Evolutionary conservation across 306 rosid genomes (phyloP), one percentile per base, ranked within the genome.

Genomic region (Erythrophleum fordii): DNA sequence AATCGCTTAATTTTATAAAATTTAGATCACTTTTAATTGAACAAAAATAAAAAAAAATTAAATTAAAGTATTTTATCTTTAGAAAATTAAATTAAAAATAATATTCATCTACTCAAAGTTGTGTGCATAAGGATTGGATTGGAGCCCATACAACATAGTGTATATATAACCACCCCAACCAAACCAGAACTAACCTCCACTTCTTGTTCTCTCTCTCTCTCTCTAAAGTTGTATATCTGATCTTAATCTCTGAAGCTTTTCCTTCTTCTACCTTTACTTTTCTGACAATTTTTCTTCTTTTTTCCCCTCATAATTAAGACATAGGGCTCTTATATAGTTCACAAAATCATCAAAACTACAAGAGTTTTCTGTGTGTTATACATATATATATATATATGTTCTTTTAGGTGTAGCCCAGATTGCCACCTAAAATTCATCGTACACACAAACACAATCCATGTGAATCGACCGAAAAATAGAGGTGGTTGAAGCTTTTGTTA

Each of bases 121-220:
- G 59, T 20, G 26, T n/a, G 8, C 6, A 6, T 10, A 22, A 56
- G 31, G 7, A 26, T 26, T 5, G 31, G 7, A 26, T 26, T 5
- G 39, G 72, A 69, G 39, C n/a, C 7, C 72, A 45, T 44, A 44
- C 20, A 53, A 71, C 75, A 41, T 79, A 34, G 59, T 77, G 82
- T 62, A 73, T 82, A 56, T 85, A 79, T 90, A 76, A 79, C 17
- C 49, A 83, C 89, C 89, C 79, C 78, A 58, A 83, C 49, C 81
- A 52, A 75, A 76, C 74, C 75, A 73, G 42, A 20, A 10, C 41
- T 77, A 39, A 73, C 79, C 85, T 69, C 69, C 72, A 29, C 81
- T 20, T 56, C 72, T 29, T 35, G 22, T 35, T 11, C 37, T 29
- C 42, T 39, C 49, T 46, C n/a, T 60, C 51, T 61, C 70, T 53